Conservation (phyloP, 805 yeast genomes). For the Maudiozyma serrabonitensis region DNA sequence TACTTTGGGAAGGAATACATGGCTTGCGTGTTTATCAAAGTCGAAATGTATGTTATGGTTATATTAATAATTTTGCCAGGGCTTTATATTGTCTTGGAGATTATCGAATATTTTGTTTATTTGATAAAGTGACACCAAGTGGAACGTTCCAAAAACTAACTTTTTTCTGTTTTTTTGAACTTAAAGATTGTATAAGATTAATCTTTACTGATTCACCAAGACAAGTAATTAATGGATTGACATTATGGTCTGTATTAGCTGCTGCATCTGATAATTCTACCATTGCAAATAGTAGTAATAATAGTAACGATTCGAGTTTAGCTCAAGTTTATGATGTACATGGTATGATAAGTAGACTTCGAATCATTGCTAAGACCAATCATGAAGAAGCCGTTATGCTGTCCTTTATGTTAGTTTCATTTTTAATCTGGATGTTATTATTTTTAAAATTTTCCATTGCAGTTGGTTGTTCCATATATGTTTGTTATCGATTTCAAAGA, state of each 20-base stretch:
- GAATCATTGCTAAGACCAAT: conserved; percentile 49
- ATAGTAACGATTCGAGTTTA: no score
- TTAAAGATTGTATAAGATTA: conserved; percentile 52
- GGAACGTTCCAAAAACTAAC: conserved; percentile 57
- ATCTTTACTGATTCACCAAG: conserved; percentile 79
- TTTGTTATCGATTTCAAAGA: conserved; percentile 33
- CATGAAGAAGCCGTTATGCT: conserved; percentile 60
- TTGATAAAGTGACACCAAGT: conserved; percentile 58
- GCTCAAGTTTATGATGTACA: conserved; percentile 6
- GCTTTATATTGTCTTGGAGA: conserved; percentile 44
- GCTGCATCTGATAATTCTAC: conserved; percentile 12
- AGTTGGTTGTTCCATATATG: conserved; percentile 40
- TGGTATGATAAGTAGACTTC: conserved; percentile 37
- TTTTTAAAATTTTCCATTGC: conserved; percentile 48
- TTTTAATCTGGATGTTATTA: conserved; percentile 64
- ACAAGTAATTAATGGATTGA: conserved; percentile 72
- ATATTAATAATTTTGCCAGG: conserved; percentile 57
- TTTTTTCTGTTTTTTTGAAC: conserved; percentile 53
- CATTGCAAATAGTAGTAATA: background rate
- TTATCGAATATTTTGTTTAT: conserved; percentile 64
- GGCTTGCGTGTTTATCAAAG: conserved; percentile 52
- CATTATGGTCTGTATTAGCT: conserved; percentile 44
- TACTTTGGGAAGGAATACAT: conserved; percentile 46
- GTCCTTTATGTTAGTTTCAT: conserved; percentile 66
- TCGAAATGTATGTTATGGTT: conserved; percentile 57